These are phyloP conservation scores for Exidia glandulosa DNA, from an alignment of 768 basidiomycete genomes.

Conservation along the genomic window DNA sequence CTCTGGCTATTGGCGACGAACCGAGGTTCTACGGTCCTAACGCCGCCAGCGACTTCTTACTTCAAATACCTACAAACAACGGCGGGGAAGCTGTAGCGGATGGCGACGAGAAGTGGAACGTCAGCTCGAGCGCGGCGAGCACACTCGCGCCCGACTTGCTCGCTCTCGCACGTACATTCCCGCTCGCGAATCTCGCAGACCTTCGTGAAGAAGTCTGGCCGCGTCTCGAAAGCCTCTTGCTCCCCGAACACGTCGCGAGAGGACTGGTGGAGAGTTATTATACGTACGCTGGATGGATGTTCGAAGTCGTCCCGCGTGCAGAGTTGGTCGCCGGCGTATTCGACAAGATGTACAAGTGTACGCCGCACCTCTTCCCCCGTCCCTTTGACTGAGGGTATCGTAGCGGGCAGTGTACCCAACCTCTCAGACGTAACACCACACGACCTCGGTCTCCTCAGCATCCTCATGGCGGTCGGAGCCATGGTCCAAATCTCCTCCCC, in stretches of 20 bases:
- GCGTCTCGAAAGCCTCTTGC: conserved; percentile 10
- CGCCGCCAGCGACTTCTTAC: neutral
- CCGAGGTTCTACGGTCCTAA: neutral
- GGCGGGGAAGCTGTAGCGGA: neutral
- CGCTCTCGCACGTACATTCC: neutral
- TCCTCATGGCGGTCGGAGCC: neutral
- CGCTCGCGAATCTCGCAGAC: neutral
- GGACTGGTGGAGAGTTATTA: neutral
- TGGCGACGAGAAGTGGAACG: no score
- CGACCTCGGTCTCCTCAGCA: neutral
- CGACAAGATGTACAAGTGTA: neutral
- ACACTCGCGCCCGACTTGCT: neutral
- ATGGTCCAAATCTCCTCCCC: no score
- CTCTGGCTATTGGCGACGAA: neutral
- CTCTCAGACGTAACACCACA: neutral
- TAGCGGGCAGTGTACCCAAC: no score
- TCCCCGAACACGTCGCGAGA: neutral
- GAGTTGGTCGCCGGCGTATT: neutral
- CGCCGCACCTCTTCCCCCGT: no score
- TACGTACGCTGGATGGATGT: neutral
- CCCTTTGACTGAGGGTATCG: no score
- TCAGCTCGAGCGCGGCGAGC: no score
- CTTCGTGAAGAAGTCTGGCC: conserved; percentile 21
- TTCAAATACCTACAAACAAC: neutral
- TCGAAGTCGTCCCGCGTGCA: neutral